Evolutionary conservation across 768 basidiomycete species (phyloP).

Genomic region (Amanita inopinata): DNA sequence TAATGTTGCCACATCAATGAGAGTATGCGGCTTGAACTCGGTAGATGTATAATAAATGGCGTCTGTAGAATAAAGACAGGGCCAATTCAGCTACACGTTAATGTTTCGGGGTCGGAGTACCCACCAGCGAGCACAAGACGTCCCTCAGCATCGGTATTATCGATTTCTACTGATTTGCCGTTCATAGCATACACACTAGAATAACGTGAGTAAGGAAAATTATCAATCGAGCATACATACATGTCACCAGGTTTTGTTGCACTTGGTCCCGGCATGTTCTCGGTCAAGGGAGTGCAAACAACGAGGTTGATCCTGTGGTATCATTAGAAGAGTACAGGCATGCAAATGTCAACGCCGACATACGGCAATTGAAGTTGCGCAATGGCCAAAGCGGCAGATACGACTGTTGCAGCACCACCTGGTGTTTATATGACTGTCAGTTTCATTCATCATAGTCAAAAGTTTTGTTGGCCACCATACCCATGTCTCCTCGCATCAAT

Average conservation of each 20-base stretch:
- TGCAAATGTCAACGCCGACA: slow-evolving; percentile 15
- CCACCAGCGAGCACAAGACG: slow-evolving; percentile 64
- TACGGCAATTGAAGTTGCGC: slow-evolving; percentile 77
- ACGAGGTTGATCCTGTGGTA: slow-evolving; percentile 60
- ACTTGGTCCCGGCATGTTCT: slow-evolving; percentile 75
- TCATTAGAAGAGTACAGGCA: neutral
- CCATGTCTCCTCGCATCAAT: slow-evolving; percentile 83
- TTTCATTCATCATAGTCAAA: neutral
- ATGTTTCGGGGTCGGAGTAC: slow-evolving; percentile 9
- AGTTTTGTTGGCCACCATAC: slow-evolving; percentile 22
- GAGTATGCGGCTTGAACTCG: slow-evolving; percentile 68
- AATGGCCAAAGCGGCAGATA: slow-evolving; percentile 64
- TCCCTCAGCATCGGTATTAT: slow-evolving; percentile 84
- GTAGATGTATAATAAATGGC: slow-evolving; percentile 78
- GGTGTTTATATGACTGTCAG: neutral
- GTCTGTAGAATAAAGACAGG: slow-evolving; percentile 37
- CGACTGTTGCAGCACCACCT: slow-evolving; percentile 77
- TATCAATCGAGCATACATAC: slow-evolving; percentile 28
- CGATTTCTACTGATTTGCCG: slow-evolving; percentile 78
- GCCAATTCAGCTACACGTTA: neutral
- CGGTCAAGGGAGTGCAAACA: slow-evolving; percentile 63
- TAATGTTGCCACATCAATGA: slow-evolving; percentile 83
- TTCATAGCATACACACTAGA: slow-evolving; percentile 76
- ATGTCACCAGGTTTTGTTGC: slow-evolving; percentile 82
- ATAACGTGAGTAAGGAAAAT: neutral